Conservation (phyloP, 805 yeast genomes). For the Kregervanrija fluxuum region DNA sequence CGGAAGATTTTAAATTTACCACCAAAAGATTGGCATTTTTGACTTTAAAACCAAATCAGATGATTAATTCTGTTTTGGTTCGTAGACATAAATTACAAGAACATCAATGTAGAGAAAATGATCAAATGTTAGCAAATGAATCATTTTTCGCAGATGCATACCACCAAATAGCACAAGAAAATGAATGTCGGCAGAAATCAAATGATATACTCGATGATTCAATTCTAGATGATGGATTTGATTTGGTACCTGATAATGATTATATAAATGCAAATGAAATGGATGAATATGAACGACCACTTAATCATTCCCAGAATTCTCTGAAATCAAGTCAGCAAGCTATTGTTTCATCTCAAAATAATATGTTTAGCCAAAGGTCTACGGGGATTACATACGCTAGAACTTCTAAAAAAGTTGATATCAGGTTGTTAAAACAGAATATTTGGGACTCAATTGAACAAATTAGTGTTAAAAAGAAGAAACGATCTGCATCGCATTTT, state of each 20-base stretch:
- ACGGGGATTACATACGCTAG: conserved; percentile 30
- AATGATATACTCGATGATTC: conserved; percentile 13
- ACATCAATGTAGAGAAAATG: conserved; percentile 15
- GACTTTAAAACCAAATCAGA: conserved; percentile 36
- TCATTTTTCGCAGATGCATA: conserved; percentile 44
- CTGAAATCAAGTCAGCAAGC: background rate
- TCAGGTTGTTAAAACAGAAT: conserved; percentile 38
- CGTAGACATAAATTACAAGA: conserved; percentile 14
- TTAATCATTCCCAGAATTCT: background rate
- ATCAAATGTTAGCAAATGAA: conserved; percentile 39
- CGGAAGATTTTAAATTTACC: conserved; percentile 44
- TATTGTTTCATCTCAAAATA: conserved; percentile 12
- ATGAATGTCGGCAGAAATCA: conserved; percentile 2
- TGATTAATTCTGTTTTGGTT: conserved; percentile 22
- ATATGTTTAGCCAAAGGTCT: conserved; percentile 17
- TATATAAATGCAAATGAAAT: conserved; percentile 24
- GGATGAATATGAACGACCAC: conserved; percentile 12
- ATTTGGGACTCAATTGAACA: conserved; percentile 36
- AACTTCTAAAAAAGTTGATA: conserved; percentile 42
- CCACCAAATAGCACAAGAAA: conserved; percentile 22
- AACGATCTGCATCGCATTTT: conserved; percentile 25
- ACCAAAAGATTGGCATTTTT: conserved; percentile 41
- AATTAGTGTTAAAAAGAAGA: conserved; percentile 17
- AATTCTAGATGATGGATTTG: conserved; percentile 14
- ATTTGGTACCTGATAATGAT: conserved; percentile 27